Conservation (phyloP, 2,329 filamentous ascomycete genomes). For the Fusarium newnesense region DNA sequence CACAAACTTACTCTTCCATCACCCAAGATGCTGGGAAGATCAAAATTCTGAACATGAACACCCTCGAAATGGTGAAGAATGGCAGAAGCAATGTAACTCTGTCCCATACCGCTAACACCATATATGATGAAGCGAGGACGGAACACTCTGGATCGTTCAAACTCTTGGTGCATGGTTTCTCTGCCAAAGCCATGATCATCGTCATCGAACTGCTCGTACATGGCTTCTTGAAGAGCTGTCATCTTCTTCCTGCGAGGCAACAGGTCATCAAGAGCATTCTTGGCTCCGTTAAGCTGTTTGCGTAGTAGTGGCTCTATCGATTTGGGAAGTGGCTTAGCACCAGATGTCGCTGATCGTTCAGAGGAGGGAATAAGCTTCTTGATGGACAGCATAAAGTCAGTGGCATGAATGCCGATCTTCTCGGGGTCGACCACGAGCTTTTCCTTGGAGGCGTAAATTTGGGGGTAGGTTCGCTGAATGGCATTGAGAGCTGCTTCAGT, state of each 20-base stretch:
- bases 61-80: constrained; percentile 92
- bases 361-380: constrained; percentile 97
- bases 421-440: constrained; percentile 89
- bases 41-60: constrained; percentile 93
- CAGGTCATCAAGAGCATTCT: constrained; percentile 75
- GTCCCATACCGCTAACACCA: constrained; percentile 90
- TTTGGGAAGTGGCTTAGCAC: constrained; percentile 82
- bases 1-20: constrained; percentile 75
- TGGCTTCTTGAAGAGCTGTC: constrained; percentile 92
- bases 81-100: constrained; percentile 86
- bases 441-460: constrained; percentile 91
- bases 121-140: constrained; percentile 86
- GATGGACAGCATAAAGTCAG: constrained; percentile 96
- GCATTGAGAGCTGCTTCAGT: constrained; percentile 96
- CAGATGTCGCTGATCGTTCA: constrained; percentile 86
- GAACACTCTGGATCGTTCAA: constrained; percentile 89
- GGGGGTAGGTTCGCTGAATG: constrained; percentile 93
- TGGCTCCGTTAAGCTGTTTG: constrained; percentile 75
- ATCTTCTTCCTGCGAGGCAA: constrained; percentile 87
- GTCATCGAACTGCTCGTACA: constrained; percentile 87
- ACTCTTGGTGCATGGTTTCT: constrained; percentile 79
- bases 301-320: constrained; percentile 84
- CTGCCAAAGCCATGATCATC: constrained; percentile 85
- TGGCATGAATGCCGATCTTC: constrained; percentile 86
- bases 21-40: constrained; percentile 85